Evolutionary conservation across 306 rosid genomes (phyloP), one percentile per base, ranked within the genome.

Genomic region (Inga oerstediana): DNA sequence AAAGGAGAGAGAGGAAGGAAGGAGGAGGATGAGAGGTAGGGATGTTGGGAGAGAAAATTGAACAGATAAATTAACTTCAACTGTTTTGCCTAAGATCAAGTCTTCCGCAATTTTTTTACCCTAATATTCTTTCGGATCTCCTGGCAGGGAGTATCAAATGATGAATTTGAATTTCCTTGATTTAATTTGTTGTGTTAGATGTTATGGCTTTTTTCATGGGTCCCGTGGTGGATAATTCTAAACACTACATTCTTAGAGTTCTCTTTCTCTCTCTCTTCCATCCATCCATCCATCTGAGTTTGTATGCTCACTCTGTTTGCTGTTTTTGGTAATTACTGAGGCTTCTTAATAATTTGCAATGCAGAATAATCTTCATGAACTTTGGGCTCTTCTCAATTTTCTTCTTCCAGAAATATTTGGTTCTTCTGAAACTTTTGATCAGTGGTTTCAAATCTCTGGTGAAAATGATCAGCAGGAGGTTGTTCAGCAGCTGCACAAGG

Each of bases 371-470:
- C 99, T 96, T 69, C 99, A 96, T 75, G 99, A 96, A 79, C 97
- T 96, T 10, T 96, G 99, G 99, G 73, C 99, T 76, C 97, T 96
- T 83, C 94, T 96, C 68, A 96, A 96, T 86, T 96, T 96, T 84
- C 99, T 96, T 86, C 92, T 96, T 86, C 99, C 99, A 1, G 99
- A 96, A 89, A 94, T 96, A 72, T 96, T 96, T 86, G 94, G 99
- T 85, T 96, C 99, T 54, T 91, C 99, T 39, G 99, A 94, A 91
- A 94, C 99, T 74, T 96, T 96, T 90, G 99, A 96, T 76, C 98
- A 96, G 81, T 96, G 99, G 99, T 96, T 96, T 84, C 99, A 96
- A 89, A 96, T 96, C 78, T 96, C 99, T 83, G 99, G 98, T 81
- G 99, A 96, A 76, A 96, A 94, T 86, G 99, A 96, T 39, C 98